phyloP scores from a whole-genome alignment of 2,329 filamentous ascomycete species.

The Aspergillus flavus region DNA sequence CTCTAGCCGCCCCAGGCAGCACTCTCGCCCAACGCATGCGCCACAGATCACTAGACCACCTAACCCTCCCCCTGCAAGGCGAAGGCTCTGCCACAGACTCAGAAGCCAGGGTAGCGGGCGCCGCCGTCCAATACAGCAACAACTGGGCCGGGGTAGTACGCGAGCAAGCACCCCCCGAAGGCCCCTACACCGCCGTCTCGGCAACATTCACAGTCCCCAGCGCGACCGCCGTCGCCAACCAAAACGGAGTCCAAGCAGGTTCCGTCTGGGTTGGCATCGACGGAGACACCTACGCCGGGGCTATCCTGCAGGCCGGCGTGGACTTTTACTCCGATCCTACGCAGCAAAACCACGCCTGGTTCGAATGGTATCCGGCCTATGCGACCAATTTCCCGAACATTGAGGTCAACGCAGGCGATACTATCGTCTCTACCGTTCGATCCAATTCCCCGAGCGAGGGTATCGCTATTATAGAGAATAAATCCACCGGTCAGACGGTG shows the following conservation, averaged over 20 bases:
- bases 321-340: slow-evolving; percentile 56
- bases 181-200: slow-evolving; percentile 50
- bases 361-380: slow-evolving; percentile 63
- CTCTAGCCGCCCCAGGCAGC: slow-evolving; percentile 32
- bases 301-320: slow-evolving; percentile 61
- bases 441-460: slow-evolving; percentile 45
- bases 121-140: slow-evolving; percentile 53
- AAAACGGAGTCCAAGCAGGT: slow-evolving; percentile 47
- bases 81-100: slow-evolving; percentile 16
- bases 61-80: slow-evolving; percentile 28
- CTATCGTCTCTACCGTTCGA: slow-evolving; percentile 46
- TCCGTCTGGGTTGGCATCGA: slow-evolving; percentile 66
- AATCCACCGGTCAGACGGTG: slow-evolving; percentile 54
- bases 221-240: slow-evolving; percentile 45
- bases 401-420: slow-evolving; percentile 48
- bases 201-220: slow-evolving; percentile 56
- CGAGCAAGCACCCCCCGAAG: slow-evolving; percentile 43
- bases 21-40: slow-evolving; percentile 32
- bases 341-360: slow-evolving; percentile 59
- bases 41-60: slow-evolving; percentile 18
- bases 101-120: slow-evolving; percentile 20
- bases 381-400: slow-evolving; percentile 56
- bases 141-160: slow-evolving; percentile 65
- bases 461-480: slow-evolving; percentile 54
- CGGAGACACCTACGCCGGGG: slow-evolving; percentile 57